These are phyloP conservation scores for Cinnamomum micranthum DNA, from an alignment of 164 flowering plant species.

Conservation along the genomic window DNA sequence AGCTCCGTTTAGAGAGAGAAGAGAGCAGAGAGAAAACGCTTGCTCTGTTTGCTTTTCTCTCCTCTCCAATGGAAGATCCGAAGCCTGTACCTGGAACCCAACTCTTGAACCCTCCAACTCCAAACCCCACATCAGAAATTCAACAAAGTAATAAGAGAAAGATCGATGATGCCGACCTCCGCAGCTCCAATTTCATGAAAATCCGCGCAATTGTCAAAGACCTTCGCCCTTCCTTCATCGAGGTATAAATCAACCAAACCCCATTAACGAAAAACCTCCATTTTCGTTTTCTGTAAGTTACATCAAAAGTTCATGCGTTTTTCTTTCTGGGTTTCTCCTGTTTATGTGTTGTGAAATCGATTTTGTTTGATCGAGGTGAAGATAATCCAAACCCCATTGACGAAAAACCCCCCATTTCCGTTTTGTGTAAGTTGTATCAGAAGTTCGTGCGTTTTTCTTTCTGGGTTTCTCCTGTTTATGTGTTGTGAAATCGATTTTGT, in stretches of 20 bases:
- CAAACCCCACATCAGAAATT: not conserved
- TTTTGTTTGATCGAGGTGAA: slow-evolving; percentile 43
- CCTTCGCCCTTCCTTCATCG: slow-evolving; percentile 57
- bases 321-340: not conserved
- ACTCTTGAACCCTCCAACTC: not conserved
- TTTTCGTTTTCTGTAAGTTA: not conserved
- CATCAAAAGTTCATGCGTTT: not conserved
- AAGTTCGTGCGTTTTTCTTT: not conserved
- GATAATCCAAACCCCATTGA: not conserved
- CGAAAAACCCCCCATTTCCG: not conserved
- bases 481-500: slow-evolving; percentile 33
- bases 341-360: not conserved
- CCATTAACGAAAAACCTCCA: not conserved
- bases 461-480: not conserved
- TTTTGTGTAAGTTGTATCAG: not conserved
- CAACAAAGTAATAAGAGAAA: slow-evolving; percentile 36
- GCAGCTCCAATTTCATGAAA: slow-evolving; percentile 36
- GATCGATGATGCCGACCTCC: slow-evolving; percentile 19
- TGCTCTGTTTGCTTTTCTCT: too few relatives aligned
- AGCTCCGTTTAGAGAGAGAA: too few relatives aligned
- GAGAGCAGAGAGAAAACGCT: too few relatives aligned
- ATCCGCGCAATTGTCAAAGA: slow-evolving; percentile 46
- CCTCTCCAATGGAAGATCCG: not conserved
- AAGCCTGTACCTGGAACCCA: not conserved
- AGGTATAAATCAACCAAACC: slow-evolving; percentile 25